Conservation (phyloP, 495 filamentous ascomycete species). For the Beverwykella pulmonaria region DNA sequence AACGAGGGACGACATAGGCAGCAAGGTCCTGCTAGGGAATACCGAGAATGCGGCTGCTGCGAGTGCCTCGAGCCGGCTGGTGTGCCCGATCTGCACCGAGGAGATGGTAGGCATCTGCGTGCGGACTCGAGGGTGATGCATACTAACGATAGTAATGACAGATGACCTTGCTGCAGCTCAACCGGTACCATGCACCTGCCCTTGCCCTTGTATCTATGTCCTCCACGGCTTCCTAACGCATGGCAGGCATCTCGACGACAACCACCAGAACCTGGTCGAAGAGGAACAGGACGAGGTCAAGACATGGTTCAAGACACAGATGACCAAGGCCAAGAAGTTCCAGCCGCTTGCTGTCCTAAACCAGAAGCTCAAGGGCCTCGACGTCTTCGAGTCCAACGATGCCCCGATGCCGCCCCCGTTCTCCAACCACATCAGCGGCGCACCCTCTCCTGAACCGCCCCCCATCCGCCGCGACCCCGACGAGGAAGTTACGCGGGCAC, state of each 20-base stretch:
- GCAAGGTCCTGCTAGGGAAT: constrained; percentile 60
- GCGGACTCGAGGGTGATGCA: not conserved
- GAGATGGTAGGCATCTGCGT: constrained; percentile 69
- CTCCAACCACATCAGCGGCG: constrained; percentile 44
- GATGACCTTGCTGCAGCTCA: constrained; percentile 90
- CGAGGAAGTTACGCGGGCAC: constrained; percentile 79
- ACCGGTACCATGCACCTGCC: constrained; percentile 60
- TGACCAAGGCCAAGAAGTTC: constrained; percentile 92
- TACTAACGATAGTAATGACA: constrained; percentile 40
- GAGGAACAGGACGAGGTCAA: constrained; percentile 95
- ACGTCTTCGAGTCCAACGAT: constrained; percentile 97
- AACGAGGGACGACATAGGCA: constrained; percentile 61
- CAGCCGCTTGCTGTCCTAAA: constrained; percentile 90
- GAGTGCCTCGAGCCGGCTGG: constrained; percentile 64
- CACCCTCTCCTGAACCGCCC: constrained; percentile 34
- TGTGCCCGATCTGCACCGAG: constrained; percentile 94
- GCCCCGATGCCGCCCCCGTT: constrained; percentile 44
- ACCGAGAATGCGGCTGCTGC: constrained; percentile 56
- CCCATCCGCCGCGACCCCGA: constrained; percentile 70
- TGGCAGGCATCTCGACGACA: constrained; percentile 84
- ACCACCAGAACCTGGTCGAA: constrained; percentile 90
- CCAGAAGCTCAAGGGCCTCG: constrained; percentile 94
- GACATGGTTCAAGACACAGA: constrained; percentile 96
- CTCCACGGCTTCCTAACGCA: constrained; percentile 28
- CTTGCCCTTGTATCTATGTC: not conserved